phyloP scores from a whole-genome alignment of 352 stramenopile species.

The Halophytophthora polymorphica region DNA sequence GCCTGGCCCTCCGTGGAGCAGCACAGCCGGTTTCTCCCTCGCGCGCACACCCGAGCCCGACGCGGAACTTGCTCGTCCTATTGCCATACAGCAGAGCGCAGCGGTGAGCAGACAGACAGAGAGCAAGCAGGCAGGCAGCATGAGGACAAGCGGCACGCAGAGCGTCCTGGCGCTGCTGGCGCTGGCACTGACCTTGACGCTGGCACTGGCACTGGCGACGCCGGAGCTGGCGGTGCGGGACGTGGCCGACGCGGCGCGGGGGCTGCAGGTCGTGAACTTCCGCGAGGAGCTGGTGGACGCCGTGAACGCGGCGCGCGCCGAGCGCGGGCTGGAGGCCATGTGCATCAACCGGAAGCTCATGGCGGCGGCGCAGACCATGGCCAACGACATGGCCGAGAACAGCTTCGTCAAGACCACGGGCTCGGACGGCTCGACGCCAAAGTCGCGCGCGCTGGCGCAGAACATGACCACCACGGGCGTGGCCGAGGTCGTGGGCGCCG shows the following conservation, averaged over 20 bases:
- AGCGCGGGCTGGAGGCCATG: slow-evolving; percentile 26
- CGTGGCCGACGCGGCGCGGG: no score
- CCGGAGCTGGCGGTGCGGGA: slow-evolving; percentile 16
- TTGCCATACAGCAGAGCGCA: no score
- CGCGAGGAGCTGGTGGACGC: slow-evolving; percentile 32
- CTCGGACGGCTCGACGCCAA: slow-evolving; percentile 29
- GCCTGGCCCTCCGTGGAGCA: no score
- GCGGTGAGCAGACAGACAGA: no score
- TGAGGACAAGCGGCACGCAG: no score
- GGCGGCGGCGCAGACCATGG: slow-evolving; percentile 27
- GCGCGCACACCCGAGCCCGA: no score
- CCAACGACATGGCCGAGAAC: slow-evolving; percentile 34
- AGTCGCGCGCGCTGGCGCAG: slow-evolving; percentile 20
- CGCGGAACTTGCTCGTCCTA: no score
- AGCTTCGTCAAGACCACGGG: slow-evolving; percentile 34
- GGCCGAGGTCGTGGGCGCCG: slow-evolving; percentile 49
- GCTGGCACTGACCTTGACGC: slow-evolving; percentile 1
- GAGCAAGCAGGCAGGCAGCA: no score
- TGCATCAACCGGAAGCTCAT: slow-evolving; percentile 47
- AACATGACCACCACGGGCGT: slow-evolving; percentile 23
- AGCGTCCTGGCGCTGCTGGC: no score
- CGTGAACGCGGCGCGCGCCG: slow-evolving; percentile 37
- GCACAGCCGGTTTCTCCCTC: no score
- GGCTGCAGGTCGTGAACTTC: slow-evolving; percentile 45
- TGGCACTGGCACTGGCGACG: slow-evolving; percentile 17